A percentile compares a stretch with the other conserved stretches of the same genome.
phyloP scores from a whole-genome alignment of 2,329 filamentous ascomycete genomes.

The Xylaria sp. region DNA sequence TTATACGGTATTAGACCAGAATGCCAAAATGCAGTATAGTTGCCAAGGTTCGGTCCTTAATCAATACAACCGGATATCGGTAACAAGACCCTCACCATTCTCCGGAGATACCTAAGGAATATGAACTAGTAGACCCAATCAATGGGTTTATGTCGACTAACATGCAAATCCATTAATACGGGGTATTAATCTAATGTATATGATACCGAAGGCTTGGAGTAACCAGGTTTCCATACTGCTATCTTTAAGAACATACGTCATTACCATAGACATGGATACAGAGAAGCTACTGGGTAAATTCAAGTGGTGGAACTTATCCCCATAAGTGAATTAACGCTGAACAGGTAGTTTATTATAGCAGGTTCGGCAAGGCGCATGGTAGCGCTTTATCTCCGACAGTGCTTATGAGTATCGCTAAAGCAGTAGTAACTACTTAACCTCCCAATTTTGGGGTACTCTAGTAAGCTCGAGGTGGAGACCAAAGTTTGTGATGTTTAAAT shows the following conservation, averaged over 20 bases:
- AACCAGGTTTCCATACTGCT: background rate
- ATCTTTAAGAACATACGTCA: background rate
- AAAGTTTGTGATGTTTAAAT: background rate
- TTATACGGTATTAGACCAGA: background rate
- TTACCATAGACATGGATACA: background rate
- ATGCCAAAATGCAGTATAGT: background rate
- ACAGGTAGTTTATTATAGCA: background rate
- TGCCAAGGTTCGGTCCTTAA: background rate
- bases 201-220: conserved; percentile 3
- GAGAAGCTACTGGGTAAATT: background rate
- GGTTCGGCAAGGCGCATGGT: background rate
- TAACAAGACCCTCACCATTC: background rate
- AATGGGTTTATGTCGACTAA: background rate
- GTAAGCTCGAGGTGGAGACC: background rate
- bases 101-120: background rate
- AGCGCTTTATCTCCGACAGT: background rate
- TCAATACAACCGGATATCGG: background rate
- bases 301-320: background rate
- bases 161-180: background rate
- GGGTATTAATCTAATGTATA: background rate
- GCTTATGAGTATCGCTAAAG: background rate
- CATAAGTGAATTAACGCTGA: background rate
- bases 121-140: background rate
- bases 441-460: background rate
- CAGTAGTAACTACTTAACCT: background rate